Conservation (phyloP, 2,329 filamentous ascomycete genomes). For the Rutstroemia sp. region DNA sequence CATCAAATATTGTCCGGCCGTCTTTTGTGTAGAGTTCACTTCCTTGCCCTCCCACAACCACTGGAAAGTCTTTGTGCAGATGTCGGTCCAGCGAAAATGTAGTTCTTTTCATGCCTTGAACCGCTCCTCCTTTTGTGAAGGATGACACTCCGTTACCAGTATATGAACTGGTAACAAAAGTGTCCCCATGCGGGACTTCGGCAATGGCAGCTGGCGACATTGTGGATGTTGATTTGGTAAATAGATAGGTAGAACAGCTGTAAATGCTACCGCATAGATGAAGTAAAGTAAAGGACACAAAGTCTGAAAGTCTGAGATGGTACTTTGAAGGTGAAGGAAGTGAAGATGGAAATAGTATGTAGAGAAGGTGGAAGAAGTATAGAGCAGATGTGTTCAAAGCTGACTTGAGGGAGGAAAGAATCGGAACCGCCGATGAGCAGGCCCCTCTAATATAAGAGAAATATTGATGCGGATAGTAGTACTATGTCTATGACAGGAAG, state of each 20-base stretch:
- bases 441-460: conserved; percentile 1
- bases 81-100: conserved; percentile 24
- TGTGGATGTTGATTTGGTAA: background rate
- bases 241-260: background rate
- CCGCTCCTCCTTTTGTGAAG: conserved; percentile 1
- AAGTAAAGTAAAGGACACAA: background rate
- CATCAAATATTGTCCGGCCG: conserved; percentile 60
- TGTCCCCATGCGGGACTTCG: background rate
- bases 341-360: background rate
- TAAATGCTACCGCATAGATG: background rate
- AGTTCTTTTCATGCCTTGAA: conserved; percentile 12
- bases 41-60: conserved; percentile 23
- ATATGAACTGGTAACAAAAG: background rate
- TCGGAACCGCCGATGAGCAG: background rate
- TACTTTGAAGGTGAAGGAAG: background rate
- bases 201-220: conserved; percentile 9
- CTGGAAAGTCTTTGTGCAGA: conserved; percentile 24
- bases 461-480: conserved; percentile 3
- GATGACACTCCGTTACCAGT: background rate
- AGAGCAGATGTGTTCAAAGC: background rate
- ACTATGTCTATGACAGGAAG: conserved; percentile 5
- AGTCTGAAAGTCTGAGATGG: background rate
- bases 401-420: background rate
- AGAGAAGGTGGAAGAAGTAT: background rate
- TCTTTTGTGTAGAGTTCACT: conserved; percentile 25